Conservation (phyloP, 345 rosid genomes). For the Citrus inodora region DNA sequence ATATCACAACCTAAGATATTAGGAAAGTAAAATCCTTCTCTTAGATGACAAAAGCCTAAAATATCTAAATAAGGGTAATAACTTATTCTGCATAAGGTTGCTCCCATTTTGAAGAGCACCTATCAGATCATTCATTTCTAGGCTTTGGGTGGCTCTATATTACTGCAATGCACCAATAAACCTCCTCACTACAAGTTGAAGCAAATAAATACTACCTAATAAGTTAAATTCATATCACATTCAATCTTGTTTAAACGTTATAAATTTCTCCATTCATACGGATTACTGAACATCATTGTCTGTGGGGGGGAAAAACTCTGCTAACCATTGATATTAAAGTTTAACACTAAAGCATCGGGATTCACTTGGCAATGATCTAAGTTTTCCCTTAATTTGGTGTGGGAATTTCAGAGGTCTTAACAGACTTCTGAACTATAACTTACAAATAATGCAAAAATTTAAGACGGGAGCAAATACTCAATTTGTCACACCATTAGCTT, state of each 20-base stretch:
- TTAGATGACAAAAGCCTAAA: background rate
- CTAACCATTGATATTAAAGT: background rate
- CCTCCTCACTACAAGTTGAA: background rate
- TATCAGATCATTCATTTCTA: background rate
- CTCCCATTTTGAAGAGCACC: background rate
- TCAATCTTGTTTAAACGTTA: background rate
- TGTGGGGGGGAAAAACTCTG: no score
- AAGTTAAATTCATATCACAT: background rate
- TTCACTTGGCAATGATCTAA: background rate
- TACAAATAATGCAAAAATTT: background rate
- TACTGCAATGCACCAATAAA: background rate
- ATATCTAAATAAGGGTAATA: background rate
- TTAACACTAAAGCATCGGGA: background rate
- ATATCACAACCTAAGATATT: background rate
- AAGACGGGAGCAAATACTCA: background rate
- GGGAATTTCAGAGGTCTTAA: background rate
- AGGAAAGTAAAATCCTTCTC: background rate
- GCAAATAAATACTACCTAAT: background rate
- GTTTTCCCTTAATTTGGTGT: background rate
- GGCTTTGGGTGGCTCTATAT: background rate
- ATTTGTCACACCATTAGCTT: background rate
- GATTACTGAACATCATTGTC: background rate
- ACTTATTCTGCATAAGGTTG: background rate
- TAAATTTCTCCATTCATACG: background rate
- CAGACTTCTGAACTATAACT: background rate